phyloP scores from a whole-genome alignment of 305 asterid species.

The Solanum hybrid region DNA sequence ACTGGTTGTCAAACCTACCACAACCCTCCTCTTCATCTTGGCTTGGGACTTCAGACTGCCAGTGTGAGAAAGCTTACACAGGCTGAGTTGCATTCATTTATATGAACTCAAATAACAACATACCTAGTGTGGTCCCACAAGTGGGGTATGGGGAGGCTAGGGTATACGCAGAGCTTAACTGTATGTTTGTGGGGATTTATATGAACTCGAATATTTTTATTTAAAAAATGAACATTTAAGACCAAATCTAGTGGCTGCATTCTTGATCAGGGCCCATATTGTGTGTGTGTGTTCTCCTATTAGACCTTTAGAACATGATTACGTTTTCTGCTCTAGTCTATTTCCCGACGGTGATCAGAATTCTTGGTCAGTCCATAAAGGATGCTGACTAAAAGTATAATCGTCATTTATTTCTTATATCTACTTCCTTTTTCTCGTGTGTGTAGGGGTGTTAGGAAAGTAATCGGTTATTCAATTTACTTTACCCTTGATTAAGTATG shows the following conservation, averaged over 20 bases:
- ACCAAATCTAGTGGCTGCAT: background rate
- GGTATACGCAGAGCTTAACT: background rate
- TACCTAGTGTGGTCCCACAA: background rate
- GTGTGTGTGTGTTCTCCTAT: background rate
- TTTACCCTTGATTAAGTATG: background rate
- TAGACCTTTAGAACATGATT: background rate
- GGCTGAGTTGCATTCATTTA: background rate
- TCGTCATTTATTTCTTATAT: background rate
- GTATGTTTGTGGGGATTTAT: background rate
- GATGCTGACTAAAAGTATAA: background rate
- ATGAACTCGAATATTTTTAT: background rate
- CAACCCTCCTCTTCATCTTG: background rate
- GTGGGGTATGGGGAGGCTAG: background rate
- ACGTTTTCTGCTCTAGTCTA: background rate
- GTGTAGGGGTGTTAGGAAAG: background rate
- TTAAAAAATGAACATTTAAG: background rate
- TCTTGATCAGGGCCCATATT: background rate
- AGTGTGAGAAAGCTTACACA: background rate
- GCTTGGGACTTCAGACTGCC: background rate
- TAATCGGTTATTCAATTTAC: background rate
- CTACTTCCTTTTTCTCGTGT: background rate
- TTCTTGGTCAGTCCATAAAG: background rate
- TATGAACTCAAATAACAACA: background rate
- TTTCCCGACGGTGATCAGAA: background rate
- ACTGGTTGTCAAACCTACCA: background rate